Evolutionary conservation across 345 rosid genomes (phyloP).

Genomic region (Schrenkiella parvula): DNA sequence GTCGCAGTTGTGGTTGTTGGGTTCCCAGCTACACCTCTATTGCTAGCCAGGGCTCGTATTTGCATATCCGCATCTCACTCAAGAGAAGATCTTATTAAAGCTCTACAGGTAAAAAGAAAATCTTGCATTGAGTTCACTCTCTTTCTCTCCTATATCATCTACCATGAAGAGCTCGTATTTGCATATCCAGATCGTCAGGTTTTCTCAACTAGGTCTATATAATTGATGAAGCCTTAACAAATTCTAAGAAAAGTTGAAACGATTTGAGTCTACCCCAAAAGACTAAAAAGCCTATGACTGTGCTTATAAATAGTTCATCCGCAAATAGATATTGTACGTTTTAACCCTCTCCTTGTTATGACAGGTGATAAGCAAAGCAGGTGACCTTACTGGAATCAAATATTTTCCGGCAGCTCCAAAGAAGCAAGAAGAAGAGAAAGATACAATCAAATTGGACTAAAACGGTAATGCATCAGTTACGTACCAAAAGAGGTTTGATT

Average conservation of each 20-base stretch:
- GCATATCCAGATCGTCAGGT: neutral
- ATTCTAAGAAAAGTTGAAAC: neutral
- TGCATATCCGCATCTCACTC: conserved; percentile 81
- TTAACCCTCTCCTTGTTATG: neutral
- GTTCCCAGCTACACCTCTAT: conserved; percentile 67
- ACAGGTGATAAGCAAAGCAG: conserved; percentile 75
- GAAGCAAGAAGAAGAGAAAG: conserved; percentile 43
- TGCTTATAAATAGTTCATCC: neutral
- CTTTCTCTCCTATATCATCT: neutral
- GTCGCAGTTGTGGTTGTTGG: conserved; percentile 60
- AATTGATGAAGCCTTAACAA: neutral
- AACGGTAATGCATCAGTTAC: conserved; percentile 1
- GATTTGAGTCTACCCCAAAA: neutral
- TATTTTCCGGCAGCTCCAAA: conserved; percentile 75
- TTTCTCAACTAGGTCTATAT: neutral
- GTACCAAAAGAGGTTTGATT: conserved; percentile 4
- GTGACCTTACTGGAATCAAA: conserved; percentile 77
- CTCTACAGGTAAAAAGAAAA: conserved; percentile 50
- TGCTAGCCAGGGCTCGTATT: conserved; percentile 81
- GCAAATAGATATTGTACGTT: neutral
- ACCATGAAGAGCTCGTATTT: neutral
- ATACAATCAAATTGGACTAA: conserved; percentile 34
- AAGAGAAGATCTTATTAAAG: conserved; percentile 62
- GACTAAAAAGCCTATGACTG: neutral
- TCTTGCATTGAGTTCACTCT: neutral